Evolutionary conservation across 208 protist genomes (phyloP).

Genomic region (Borovskyia barvae): DNA sequence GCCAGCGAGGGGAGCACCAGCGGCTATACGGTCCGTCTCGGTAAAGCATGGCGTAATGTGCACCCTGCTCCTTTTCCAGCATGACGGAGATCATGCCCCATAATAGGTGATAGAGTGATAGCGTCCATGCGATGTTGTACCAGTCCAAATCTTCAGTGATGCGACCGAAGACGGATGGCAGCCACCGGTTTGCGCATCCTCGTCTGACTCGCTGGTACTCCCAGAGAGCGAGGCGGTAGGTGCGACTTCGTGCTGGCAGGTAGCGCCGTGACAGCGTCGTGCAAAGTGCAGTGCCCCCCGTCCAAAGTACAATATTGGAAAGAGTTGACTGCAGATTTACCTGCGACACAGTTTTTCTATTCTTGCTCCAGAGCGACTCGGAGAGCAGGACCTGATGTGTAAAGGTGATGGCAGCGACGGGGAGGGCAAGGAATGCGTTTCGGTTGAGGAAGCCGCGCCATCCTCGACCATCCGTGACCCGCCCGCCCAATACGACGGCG

Average conservation of each 20-base stretch:
- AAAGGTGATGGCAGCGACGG: slow-evolving; percentile 68
- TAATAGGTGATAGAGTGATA: slow-evolving; percentile 69
- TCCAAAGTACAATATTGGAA: slow-evolving; percentile 62
- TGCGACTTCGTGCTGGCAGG: slow-evolving; percentile 34
- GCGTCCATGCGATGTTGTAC: slow-evolving; percentile 71
- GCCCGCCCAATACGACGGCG: slow-evolving; percentile 38
- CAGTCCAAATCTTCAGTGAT: slow-evolving; percentile 79
- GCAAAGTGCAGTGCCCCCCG: slow-evolving; percentile 30
- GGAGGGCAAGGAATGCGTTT: slow-evolving; percentile 60
- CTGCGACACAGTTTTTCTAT: slow-evolving; percentile 67
- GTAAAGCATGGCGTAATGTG: slow-evolving; percentile 86
- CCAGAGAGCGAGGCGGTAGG: slow-evolving; percentile 79
- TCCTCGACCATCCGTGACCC: slow-evolving; percentile 46
- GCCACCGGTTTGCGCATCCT: slow-evolving; percentile 57
- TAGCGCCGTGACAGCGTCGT: slow-evolving; percentile 51
- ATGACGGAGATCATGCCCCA: slow-evolving; percentile 72
- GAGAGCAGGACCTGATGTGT: slow-evolving; percentile 81
- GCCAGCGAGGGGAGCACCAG: slow-evolving; percentile 83
- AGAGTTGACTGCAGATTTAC: slow-evolving; percentile 66
- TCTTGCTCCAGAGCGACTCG: slow-evolving; percentile 83
- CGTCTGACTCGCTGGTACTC: slow-evolving; percentile 68
- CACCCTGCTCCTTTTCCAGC: slow-evolving; percentile 60
- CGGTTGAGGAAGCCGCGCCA: slow-evolving; percentile 62
- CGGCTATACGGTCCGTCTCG: slow-evolving; percentile 57
- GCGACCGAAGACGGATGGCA: slow-evolving; percentile 60